A percentile compares a stretch with the other conserved stretches of the same genome.
phyloP scores from a whole-genome alignment of 1,284 basidiomycete species.

The Trichosporon asahii region DNA sequence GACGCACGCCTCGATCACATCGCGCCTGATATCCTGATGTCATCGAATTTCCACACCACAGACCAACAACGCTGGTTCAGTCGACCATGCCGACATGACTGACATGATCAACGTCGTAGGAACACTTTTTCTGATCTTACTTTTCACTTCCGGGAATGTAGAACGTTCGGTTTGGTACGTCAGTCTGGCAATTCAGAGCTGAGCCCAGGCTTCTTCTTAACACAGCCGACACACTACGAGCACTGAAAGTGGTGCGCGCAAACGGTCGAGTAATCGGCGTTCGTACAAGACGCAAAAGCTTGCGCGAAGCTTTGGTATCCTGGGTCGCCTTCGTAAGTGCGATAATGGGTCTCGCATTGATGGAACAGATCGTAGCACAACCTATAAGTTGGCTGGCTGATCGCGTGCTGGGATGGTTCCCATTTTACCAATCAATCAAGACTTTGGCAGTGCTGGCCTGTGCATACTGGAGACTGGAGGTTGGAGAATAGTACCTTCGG shows the following conservation, averaged over 20 bases:
- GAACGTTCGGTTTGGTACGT: conserved; percentile 15
- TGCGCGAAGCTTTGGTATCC: conserved; percentile 32
- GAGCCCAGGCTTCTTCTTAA: conserved; percentile 32
- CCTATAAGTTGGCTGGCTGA: conserved; percentile 21
- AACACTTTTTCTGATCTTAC: not conserved
- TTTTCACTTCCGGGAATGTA: not conserved
- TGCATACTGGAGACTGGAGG: conserved; percentile 29
- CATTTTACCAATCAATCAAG: conserved; percentile 38
- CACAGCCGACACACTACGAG: conserved; percentile 38
- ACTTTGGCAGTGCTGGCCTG: conserved; percentile 24
- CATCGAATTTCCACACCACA: not conserved
- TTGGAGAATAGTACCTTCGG: conserved; percentile 9
- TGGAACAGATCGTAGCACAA: conserved; percentile 25
- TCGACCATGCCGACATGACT: conserved; percentile 8
- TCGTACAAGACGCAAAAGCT: conserved; percentile 30
- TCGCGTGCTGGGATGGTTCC: conserved; percentile 35
- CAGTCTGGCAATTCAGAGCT: conserved; percentile 14
- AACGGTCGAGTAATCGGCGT: conserved; percentile 39
- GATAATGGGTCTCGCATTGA: not conserved
- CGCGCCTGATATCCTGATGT: conserved; percentile 19
- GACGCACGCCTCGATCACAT: not conserved
- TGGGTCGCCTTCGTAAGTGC: conserved; percentile 41
- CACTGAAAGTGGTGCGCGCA: conserved; percentile 27
- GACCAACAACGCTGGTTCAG: too few relatives aligned
- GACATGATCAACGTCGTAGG: not conserved